Evolutionary conservation across 345 rosid genomes (phyloP).

Genomic region (Bruguiera gymnorhiza): DNA sequence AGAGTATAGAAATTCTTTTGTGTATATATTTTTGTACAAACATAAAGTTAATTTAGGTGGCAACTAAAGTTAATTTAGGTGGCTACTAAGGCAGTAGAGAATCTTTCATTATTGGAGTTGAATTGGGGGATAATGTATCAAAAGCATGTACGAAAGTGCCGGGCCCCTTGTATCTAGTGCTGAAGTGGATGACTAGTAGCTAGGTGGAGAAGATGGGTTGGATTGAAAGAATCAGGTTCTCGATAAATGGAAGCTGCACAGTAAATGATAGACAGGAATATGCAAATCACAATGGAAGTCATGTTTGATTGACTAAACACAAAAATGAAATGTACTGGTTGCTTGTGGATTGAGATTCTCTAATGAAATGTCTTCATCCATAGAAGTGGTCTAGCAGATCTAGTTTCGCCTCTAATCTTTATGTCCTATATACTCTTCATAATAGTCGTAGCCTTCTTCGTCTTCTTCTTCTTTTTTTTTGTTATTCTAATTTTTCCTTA

Average conservation of each 20-base stretch:
- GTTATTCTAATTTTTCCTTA: too few species aligned
- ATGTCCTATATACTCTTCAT: neutral
- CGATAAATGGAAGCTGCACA: slow-evolving; percentile 8
- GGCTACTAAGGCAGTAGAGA: slow-evolving; percentile 12
- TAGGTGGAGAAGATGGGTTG: slow-evolving; percentile 11
- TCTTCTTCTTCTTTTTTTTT: too few species aligned
- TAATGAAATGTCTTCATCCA: neutral
- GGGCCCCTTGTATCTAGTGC: neutral
- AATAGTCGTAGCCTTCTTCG: too few species aligned
- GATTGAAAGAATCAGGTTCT: slow-evolving; percentile 25
- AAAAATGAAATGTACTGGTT: neutral
- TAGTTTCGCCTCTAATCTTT: neutral
- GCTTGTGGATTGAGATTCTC: slow-evolving; percentile 21
- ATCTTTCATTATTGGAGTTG: neutral
- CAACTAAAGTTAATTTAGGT: slow-evolving; percentile 3
- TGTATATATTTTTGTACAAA: neutral
- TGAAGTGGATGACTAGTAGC: neutral
- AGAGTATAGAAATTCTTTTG: neutral
- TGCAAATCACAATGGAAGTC: slow-evolving; percentile 6
- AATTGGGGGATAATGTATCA: neutral
- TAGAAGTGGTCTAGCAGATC: neutral
- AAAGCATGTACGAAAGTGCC: neutral
- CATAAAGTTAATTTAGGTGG: slow-evolving; percentile 5
- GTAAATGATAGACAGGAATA: slow-evolving; percentile 2
- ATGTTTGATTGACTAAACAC: neutral